Evolutionary conservation across 78 protist genomes (phyloP).

Genomic region (Anaeramoeba flamelloides): DNA sequence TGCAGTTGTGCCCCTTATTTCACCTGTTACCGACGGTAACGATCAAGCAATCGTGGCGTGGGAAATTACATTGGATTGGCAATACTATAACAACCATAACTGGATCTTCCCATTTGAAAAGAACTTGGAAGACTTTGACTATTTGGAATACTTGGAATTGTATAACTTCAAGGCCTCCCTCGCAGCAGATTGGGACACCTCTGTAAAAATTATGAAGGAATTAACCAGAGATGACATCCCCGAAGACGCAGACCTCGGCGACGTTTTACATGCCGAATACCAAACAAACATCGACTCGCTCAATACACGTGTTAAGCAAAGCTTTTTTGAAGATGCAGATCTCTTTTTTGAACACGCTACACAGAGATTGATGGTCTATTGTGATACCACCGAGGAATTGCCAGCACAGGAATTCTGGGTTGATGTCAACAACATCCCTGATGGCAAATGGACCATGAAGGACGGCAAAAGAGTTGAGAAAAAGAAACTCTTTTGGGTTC

Average conservation of each 20-base stretch:
- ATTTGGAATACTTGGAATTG: background rate
- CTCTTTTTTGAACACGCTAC: background rate
- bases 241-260: background rate
- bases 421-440: background rate
- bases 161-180: background rate
- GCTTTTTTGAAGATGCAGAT: background rate
- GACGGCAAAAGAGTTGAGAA: background rate
- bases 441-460: background rate
- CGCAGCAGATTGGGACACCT: constrained; percentile 3
- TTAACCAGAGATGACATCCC: background rate
- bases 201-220: background rate
- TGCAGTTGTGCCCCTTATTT: background rate
- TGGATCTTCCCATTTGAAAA: background rate
- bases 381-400: no score
- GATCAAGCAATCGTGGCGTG: background rate
- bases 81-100: background rate
- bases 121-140: background rate
- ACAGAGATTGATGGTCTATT: background rate
- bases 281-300: background rate
- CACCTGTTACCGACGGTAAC: background rate
- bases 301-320: background rate
- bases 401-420: background rate
- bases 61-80: background rate
- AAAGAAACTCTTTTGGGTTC: background rate
- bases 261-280: background rate